Conservation (phyloP, 2,329 filamentous ascomycete genomes). For the Colletotrichum eleusines region DNA sequence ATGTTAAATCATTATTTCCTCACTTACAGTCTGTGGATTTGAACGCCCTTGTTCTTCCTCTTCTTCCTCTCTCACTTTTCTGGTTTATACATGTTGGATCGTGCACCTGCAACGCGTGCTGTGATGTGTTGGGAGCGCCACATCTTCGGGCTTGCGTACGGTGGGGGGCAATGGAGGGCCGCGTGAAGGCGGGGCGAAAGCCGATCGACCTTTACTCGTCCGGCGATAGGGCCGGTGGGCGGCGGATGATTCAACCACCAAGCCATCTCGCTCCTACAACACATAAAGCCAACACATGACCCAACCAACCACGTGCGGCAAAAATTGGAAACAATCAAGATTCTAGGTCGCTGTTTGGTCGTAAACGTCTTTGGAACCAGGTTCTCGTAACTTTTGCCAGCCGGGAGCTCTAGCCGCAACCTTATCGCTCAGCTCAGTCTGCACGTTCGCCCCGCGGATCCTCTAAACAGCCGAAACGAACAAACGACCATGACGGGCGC, state of each 20-base stretch:
- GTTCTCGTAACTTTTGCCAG: background rate
- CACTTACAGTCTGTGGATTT: too few species aligned
- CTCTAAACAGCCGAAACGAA: background rate
- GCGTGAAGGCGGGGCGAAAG: background rate
- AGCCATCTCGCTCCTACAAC: constrained; percentile 15
- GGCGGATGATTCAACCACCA: constrained; percentile 10
- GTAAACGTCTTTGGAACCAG: background rate
- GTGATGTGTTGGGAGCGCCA: constrained; percentile 2
- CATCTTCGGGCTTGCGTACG: background rate
- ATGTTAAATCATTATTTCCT: constrained; percentile 7
- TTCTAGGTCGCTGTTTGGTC: too few species aligned
- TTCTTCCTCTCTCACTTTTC: too few species aligned
- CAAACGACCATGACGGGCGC: constrained; percentile 49
- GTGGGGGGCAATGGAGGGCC: background rate
- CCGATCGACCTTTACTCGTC: constrained; percentile 21
- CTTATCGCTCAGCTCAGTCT: background rate
- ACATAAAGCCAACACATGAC: constrained; percentile 11
- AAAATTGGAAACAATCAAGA: background rate
- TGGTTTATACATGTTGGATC: background rate
- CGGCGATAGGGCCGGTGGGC: constrained; percentile 2
- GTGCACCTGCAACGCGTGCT: constrained; percentile 2
- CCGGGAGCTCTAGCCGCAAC: background rate
- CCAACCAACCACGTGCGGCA: constrained; percentile 19
- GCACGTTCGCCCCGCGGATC: background rate
- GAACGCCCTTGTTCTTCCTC: background rate